Percentiles rank a stretch among this genome's conserved stretches.
phyloP scores from a whole-genome alignment of 305 asterid genomes.

The Fraxinus angustifolia region DNA sequence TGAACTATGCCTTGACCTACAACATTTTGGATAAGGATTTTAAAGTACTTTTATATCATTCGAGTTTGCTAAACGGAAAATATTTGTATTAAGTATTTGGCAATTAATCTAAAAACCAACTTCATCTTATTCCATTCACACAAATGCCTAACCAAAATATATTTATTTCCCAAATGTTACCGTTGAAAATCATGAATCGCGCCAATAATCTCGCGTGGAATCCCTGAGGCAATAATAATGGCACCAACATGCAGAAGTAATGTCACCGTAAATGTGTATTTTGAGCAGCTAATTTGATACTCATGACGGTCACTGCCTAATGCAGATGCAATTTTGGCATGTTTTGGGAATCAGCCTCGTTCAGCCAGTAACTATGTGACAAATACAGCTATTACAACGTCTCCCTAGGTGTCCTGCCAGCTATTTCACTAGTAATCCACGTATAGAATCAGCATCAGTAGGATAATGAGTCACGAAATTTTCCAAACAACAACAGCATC shows the following conservation, averaged over 20 bases:
- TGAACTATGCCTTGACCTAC: background rate
- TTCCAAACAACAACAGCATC: conserved; percentile 12
- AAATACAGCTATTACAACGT: conserved; percentile 11
- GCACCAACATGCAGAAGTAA: background rate
- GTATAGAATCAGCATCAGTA: conserved; percentile 4
- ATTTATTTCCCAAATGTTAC: background rate
- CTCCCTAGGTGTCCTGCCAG: conserved; percentile 20
- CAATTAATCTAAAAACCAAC: background rate
- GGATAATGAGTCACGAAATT: conserved; percentile 19
- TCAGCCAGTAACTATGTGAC: background rate
- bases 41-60: background rate
- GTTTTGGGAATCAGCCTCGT: conserved; percentile 12
- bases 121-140: background rate
- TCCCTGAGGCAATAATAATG: conserved; percentile 15
- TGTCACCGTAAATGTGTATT: conserved; percentile 6
- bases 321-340: conserved; percentile 19
- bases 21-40: conserved; percentile 6
- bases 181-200: background rate
- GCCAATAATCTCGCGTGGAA: conserved; percentile 17
- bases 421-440: conserved; percentile 8
- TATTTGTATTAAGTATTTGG: background rate
- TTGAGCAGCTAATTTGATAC: conserved; percentile 14
- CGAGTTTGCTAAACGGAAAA: background rate
- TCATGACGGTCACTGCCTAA: conserved; percentile 12
- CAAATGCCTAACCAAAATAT: background rate